phyloP scores from a whole-genome alignment of 148 eudicot genomes.

The Vaccinium macrocarpon region DNA sequence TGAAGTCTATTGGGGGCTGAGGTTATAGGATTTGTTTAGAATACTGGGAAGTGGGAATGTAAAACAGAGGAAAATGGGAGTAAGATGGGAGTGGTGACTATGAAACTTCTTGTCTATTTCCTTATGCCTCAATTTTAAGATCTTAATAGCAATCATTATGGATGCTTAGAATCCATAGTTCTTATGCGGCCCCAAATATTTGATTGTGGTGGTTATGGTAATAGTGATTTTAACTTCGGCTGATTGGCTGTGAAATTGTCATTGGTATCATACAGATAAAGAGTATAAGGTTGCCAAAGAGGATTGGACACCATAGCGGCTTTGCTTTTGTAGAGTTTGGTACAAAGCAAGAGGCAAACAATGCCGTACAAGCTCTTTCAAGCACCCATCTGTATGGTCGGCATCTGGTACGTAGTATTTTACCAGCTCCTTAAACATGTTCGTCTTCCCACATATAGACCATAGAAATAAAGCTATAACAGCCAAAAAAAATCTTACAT shows the following conservation, averaged over 20 bases:
- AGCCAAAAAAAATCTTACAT: neutral
- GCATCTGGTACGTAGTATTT: constrained; percentile 63
- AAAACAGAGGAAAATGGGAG: neutral
- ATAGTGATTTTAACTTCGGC: neutral
- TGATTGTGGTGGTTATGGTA: neutral
- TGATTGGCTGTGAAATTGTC: neutral
- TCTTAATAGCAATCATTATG: neutral
- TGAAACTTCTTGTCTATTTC: neutral
- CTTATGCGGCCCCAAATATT: neutral
- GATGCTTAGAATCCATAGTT: neutral
- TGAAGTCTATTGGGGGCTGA: neutral
- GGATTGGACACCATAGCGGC: constrained; percentile 83
- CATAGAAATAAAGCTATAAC: neutral
- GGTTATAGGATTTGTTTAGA: neutral
- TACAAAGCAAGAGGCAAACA: constrained; percentile 90
- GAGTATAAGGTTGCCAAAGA: constrained; percentile 78
- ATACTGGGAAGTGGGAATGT: neutral
- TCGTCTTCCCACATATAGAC: neutral
- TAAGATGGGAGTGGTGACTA: neutral
- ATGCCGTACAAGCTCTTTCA: constrained; percentile 84
- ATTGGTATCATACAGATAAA: constrained; percentile 49
- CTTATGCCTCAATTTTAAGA: neutral
- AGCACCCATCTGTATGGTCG: constrained; percentile 93
- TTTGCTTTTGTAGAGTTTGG: constrained; percentile 92
- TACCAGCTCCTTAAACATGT: neutral